These are phyloP conservation scores for Juncus effusus DNA, from an alignment of 176 grass and related monocot genomes.

Conservation along the genomic window DNA sequence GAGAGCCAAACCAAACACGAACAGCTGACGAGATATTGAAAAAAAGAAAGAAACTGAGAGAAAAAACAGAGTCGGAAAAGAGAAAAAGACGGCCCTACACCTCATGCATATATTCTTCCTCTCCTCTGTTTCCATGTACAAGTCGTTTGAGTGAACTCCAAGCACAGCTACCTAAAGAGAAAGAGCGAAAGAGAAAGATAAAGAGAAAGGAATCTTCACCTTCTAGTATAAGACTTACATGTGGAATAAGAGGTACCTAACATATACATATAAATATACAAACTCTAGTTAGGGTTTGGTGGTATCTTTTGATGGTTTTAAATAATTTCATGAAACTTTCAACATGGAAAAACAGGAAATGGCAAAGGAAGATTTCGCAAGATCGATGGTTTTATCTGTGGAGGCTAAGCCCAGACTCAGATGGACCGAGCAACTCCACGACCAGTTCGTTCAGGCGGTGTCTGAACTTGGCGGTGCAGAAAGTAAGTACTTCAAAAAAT, in stretches of 20 bases:
- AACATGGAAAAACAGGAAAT: constrained; percentile 23
- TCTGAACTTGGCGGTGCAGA: constrained; percentile 69
- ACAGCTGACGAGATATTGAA: constrained; percentile 24
- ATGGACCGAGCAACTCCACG: constrained; percentile 78
- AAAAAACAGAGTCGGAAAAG: constrained; percentile 35
- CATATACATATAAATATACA: constrained; percentile 1
- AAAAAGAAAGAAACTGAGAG: constrained; percentile 29
- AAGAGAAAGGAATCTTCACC: constrained; percentile 26
- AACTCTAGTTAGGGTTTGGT: constrained; percentile 2
- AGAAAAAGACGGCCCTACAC: constrained; percentile 36
- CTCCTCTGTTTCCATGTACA: constrained; percentile 20
- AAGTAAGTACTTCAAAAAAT: constrained; percentile 31
- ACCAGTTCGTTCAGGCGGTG: constrained; percentile 55
- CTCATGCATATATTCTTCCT: constrained; percentile 60
- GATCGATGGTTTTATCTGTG: constrained; percentile 15
- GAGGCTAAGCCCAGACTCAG: constrained; percentile 53
- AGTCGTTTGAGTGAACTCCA: constrained; percentile 24
- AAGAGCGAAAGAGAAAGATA: background rate
- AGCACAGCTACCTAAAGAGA: constrained; percentile 22
- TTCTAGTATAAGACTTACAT: constrained; percentile 24
- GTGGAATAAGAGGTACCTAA: constrained; percentile 20
- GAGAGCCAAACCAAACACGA: constrained; percentile 44
- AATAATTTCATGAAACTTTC: constrained; percentile 21
- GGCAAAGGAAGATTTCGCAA: constrained; percentile 1
- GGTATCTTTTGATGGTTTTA: constrained; percentile 18